Conservation (phyloP, 805 yeast species). For the Groenewaldozyma tartarivorans region DNA sequence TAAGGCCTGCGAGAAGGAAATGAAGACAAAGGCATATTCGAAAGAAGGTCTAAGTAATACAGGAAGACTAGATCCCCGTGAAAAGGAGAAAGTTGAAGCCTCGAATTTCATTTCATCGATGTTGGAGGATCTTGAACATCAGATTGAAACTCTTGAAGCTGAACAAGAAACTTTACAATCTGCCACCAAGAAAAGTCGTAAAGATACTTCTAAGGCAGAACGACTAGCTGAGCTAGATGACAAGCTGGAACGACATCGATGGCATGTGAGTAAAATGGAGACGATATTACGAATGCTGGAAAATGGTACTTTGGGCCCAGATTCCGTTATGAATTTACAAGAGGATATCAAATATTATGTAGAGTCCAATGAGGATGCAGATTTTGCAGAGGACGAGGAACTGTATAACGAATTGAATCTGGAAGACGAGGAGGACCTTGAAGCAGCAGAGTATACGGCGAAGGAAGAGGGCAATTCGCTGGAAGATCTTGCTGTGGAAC, state of each 20-base stretch:
- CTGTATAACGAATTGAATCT: constrained; percentile 81
- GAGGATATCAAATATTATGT: constrained; percentile 92
- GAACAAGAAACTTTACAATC: constrained; percentile 48
- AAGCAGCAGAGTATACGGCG: constrained; percentile 23
- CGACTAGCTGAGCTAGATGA: constrained; percentile 56
- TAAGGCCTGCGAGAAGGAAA: constrained; percentile 85
- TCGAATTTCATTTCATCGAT: constrained; percentile 57
- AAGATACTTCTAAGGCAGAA: constrained; percentile 45
- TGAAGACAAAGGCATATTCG: constrained; percentile 89
- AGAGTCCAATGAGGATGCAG: constrained; percentile 86
- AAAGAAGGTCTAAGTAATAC: constrained; percentile 82
- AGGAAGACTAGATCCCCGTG: constrained; percentile 63
- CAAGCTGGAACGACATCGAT: constrained; percentile 60
- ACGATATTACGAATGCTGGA: constrained; percentile 66
- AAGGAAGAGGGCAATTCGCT: constrained; percentile 9
- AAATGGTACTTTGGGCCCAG: constrained; percentile 71
- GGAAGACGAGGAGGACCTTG: constrained; percentile 39
- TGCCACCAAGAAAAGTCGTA: constrained; percentile 49
- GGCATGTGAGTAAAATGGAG: constrained; percentile 74
- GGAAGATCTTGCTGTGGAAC: constrained; percentile 29
- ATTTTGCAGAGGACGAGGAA: constrained; percentile 88
- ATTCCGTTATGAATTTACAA: constrained; percentile 60
- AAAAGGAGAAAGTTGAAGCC: constrained; percentile 68
- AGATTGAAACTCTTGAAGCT: constrained; percentile 69
- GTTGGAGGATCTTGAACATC: constrained; percentile 74